Base-by-base conservation (phyloP, 2,329 filamentous ascomycete genomes). In the Graphium sp. region DNA sequence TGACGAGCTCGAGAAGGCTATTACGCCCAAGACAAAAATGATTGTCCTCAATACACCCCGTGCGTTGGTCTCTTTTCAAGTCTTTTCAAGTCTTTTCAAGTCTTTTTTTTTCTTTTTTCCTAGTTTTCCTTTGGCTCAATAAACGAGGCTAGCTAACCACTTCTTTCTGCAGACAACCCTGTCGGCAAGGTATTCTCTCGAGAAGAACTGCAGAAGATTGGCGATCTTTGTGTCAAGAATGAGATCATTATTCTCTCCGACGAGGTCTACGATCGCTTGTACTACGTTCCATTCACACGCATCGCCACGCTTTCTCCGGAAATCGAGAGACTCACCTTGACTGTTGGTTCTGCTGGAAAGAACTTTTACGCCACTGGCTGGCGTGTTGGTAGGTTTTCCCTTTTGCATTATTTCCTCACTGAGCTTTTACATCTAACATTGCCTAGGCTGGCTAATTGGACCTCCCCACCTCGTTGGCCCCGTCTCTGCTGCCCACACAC, bases 291-390 rank as follows among this genome's bases (percentile, higher is more conserved):
- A 1, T 98, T 95, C 48, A 95, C 85, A 1, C 72, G 89, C 41
- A 77, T 95, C 31, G 82, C 82, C 15, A 94, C 84, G 0, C 60
- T 98, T 12, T 92, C 83, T 0, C 84, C 85, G 0, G 84, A 94
- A 49, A 73, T 95, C 29, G 84, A 84, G 41, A 71, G 71, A 33
- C 65, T 92, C 39, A 95, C 89, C 5, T 55, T 98, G 27, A 95
- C 89, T 0, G 89, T 98, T 18, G 89, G 89, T 13, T 93, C 84
- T 1, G 89, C 84, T 2, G 89, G 89, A 42, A 98, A 98, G 66
- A 91, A 89, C 60, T 98, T 98, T 54, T 95, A 95, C 47, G 83
- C 82, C 32, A 98, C 89, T 0, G 89, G 89, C 26, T 98, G 89
- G 89, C 75, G 89, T 33, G 85, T 95, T 5, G 70, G 60, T 58